Conservation (phyloP, 106 monocot species). For the Vanilla planifolia region DNA sequence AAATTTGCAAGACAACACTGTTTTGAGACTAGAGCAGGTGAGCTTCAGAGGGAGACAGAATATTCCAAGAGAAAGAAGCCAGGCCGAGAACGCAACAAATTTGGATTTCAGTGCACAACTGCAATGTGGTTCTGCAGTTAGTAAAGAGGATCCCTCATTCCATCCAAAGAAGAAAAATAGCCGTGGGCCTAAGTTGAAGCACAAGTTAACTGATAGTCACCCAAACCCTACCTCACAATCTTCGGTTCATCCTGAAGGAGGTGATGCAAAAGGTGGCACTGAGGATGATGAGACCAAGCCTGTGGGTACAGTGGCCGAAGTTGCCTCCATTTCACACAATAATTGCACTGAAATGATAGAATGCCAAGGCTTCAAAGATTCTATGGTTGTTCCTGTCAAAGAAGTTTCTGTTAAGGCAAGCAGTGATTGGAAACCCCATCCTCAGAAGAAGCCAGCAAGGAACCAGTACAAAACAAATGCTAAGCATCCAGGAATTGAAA, state of each 20-base stretch:
- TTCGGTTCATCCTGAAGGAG: constrained; percentile 12
- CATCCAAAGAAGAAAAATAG: constrained; percentile 51
- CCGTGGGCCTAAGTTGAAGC: constrained; percentile 33
- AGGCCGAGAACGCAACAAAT: constrained; percentile 17
- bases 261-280: constrained; percentile 6
- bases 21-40: too few relatives aligned
- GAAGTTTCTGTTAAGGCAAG: constrained; percentile 16
- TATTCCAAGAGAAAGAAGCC: constrained; percentile 18
- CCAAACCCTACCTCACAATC: constrained; percentile 10
- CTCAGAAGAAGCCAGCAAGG: constrained; percentile 38
- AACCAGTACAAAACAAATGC: constrained; percentile 33
- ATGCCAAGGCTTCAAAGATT: constrained; percentile 3
- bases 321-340: constrained; percentile 15
- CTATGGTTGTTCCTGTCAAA: constrained; percentile 13
- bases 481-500: constrained; percentile 53
- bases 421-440: constrained; percentile 50
- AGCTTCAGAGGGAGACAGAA: too few relatives aligned
- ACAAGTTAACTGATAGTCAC: constrained; percentile 29
- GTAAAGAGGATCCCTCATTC: constrained; percentile 12
- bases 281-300: constrained; percentile 12
- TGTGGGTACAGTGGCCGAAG: constrained; percentile 1
- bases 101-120: constrained; percentile 1
- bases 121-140: too few relatives aligned
- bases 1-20: too few relatives aligned
- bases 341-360: constrained; percentile 4